These are phyloP conservation scores for Pezicula carpinea DNA, from an alignment of 2,329 filamentous ascomycete genomes.

Conservation along the genomic window DNA sequence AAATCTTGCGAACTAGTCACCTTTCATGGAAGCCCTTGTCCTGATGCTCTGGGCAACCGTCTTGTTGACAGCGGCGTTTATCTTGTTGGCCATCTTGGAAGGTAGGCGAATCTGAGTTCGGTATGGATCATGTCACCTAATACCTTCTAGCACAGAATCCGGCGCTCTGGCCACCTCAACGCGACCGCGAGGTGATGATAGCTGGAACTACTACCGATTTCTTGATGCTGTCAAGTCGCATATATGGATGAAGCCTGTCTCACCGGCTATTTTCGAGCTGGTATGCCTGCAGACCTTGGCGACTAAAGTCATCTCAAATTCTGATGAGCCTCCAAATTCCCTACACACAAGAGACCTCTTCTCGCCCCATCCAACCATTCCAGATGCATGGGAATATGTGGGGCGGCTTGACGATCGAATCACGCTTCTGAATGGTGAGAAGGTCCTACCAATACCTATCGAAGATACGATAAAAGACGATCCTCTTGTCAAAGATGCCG, in stretches of 20 bases:
- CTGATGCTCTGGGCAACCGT: slow-evolving; percentile 51
- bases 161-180: slow-evolving; percentile 56
- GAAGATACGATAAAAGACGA: slow-evolving; percentile 52
- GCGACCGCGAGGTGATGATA: slow-evolving; percentile 42
- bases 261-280: slow-evolving; percentile 23
- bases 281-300: slow-evolving; percentile 33
- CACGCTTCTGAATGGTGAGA: slow-evolving; percentile 43
- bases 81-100: slow-evolving; percentile 50
- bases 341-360: slow-evolving; percentile 42
- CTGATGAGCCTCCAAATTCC: slow-evolving; percentile 39
- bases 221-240: slow-evolving; percentile 8
- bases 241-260: slow-evolving; percentile 22
- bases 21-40: slow-evolving; percentile 52
- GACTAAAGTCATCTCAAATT: slow-evolving; percentile 33
- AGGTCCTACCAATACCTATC: slow-evolving; percentile 39
- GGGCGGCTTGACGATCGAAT: slow-evolving; percentile 41
- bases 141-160: slow-evolving; percentile 45
- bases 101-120: slow-evolving; percentile 32
- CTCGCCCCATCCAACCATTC: slow-evolving; percentile 34
- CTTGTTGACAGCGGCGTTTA: slow-evolving; percentile 48
- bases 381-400: slow-evolving; percentile 40
- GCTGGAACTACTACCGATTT: slow-evolving; percentile 54
- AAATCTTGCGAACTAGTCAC: slow-evolving; percentile 45
- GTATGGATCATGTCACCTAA: not conserved
- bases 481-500: slow-evolving; percentile 47